Evolutionary conservation across 139 green algal genomes (phyloP).

Genomic region (Dunaliella primolecta): DNA sequence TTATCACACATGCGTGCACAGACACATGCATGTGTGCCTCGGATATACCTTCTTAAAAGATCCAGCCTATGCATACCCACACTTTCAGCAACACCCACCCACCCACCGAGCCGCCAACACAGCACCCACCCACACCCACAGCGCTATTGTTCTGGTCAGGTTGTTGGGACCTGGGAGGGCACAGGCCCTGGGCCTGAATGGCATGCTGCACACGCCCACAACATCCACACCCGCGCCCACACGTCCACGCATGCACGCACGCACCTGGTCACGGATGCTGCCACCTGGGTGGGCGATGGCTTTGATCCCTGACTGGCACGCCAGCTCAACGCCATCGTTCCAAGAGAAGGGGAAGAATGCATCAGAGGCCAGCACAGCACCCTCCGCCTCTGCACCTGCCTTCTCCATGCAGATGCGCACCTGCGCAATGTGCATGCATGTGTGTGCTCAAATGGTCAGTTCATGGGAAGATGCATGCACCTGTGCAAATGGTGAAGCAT

Average conservation of each 20-base stretch:
- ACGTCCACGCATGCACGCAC: background rate
- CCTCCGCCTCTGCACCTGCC: slow-evolving; percentile 76
- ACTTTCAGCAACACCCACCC: too few species aligned
- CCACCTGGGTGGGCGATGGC: slow-evolving; percentile 97
- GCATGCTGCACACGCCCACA: too few species aligned
- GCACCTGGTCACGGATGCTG: slow-evolving; percentile 87
- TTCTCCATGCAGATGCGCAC: slow-evolving; percentile 93
- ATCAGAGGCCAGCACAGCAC: slow-evolving; percentile 83
- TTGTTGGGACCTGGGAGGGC: too few species aligned
- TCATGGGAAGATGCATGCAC: slow-evolving; percentile 25
- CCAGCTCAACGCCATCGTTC: slow-evolving; percentile 93
- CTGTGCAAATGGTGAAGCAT: slow-evolving; percentile 20
- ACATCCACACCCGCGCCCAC: background rate
- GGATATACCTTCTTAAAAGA: too few species aligned
- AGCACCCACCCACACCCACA: too few species aligned
- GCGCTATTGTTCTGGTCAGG: too few species aligned
- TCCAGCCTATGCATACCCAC: too few species aligned
- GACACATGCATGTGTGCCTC: background rate
- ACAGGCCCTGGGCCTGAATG: too few species aligned
- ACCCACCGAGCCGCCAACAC: too few species aligned
- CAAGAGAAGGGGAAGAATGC: slow-evolving; percentile 99
- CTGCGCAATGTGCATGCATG: background rate
- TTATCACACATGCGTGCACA: background rate
- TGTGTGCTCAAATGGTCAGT: too few species aligned
- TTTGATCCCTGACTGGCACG: slow-evolving; percentile 87